Evolutionary conservation across 2,329 filamentous ascomycete species (phyloP).

Genomic region (Pseudopyrenochaeta lycopersici): DNA sequence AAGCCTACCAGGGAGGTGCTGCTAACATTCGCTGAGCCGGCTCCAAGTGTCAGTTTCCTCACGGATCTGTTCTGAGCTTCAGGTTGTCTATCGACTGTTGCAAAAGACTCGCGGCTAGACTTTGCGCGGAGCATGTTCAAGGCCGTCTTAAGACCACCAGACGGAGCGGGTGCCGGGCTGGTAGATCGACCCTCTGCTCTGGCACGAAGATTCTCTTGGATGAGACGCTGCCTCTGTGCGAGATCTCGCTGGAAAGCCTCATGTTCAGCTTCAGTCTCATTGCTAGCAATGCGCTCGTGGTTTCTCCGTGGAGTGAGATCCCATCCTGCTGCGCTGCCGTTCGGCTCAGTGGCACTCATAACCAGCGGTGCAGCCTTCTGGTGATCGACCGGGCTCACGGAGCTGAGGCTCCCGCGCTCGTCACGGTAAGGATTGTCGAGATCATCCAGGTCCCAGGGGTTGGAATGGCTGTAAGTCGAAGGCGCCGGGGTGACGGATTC

Average conservation of each 20-base stretch:
- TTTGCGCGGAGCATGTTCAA: conserved; percentile 72
- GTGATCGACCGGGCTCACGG: conserved; percentile 45
- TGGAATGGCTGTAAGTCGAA: conserved; percentile 61
- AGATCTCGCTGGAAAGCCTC: conserved; percentile 79
- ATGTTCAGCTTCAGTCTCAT: conserved; percentile 63
- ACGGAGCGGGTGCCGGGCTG: conserved; percentile 45
- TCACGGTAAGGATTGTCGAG: conserved; percentile 52
- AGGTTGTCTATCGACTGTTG: conserved; percentile 53
- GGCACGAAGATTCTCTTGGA: conserved; percentile 76
- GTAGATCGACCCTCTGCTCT: conserved; percentile 64
- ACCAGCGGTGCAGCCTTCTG: conserved; percentile 19
- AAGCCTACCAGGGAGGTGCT: conserved; percentile 43
- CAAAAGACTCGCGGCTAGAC: conserved; percentile 72
- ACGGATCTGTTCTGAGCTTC: conserved; percentile 63
- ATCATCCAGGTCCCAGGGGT: conserved; percentile 65
- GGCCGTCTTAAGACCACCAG: conserved; percentile 60
- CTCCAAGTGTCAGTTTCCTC: conserved; percentile 69
- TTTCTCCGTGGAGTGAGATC: conserved; percentile 58
- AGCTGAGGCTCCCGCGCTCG: conserved; percentile 46
- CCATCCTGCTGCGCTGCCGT: conserved; percentile 47
- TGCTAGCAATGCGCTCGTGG: conserved; percentile 60
- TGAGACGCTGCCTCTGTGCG: conserved; percentile 73
- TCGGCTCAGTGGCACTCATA: conserved; percentile 19
- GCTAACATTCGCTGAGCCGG: conserved; percentile 48
- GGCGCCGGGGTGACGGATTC: conserved; percentile 55